Conservation (phyloP, 306 rosid genomes). For the Styphnolobium japonicum region DNA sequence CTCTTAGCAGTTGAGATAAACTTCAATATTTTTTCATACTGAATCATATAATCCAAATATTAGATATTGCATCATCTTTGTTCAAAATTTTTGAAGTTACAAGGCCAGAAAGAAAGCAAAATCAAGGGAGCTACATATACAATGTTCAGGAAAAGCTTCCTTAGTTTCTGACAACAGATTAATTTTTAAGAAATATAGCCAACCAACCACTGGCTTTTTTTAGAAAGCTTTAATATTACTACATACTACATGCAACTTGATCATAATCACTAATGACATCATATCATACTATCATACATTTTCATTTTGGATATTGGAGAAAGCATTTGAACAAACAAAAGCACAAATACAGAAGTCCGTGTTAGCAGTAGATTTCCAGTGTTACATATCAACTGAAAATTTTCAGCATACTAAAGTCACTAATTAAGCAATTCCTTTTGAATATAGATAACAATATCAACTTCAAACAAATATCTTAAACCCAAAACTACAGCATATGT, state of each 20-base stretch:
- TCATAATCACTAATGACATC: neutral
- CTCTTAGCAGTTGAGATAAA: constrained; percentile 66
- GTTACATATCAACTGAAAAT: neutral
- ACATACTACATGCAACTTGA: neutral
- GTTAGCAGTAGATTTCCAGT: neutral
- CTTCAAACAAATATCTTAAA: neutral
- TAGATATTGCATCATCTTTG: constrained; percentile 26
- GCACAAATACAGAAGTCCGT: neutral
- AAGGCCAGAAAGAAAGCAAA: neutral
- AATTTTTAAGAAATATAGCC: neutral
- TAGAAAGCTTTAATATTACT: neutral
- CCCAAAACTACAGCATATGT: neutral
- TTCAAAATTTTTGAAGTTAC: neutral
- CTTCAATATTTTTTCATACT: constrained; percentile 70
- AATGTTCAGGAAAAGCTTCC: neutral
- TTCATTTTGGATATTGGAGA: neutral
- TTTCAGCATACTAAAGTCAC: neutral
- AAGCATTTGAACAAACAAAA: neutral
- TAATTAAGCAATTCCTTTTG: neutral
- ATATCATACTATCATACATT: neutral
- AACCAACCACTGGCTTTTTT: neutral
- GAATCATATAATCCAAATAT: constrained; percentile 30
- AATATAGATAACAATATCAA: neutral
- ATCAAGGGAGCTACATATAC: neutral
- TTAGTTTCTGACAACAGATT: neutral